Evolutionary conservation across 768 basidiomycete genomes (phyloP), one percentile per base, ranked within the genome.

Genomic region (Suillus alpinus): DNA sequence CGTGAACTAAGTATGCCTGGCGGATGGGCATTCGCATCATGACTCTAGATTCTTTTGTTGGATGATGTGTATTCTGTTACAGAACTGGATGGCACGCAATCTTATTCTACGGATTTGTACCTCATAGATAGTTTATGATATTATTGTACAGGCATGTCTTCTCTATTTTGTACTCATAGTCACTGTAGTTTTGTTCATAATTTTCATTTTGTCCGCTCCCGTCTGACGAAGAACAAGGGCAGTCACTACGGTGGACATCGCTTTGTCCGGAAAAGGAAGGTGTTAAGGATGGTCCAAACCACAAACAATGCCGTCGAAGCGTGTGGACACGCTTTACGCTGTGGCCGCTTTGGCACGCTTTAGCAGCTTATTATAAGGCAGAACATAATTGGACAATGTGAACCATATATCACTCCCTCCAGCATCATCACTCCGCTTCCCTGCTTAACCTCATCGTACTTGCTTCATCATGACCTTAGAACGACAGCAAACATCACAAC

Each of bases 1-100:
- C 62, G 69, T 43, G 76, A 79, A 62, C 63, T 67, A 63, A 73
- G 73, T 50, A 79, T 79, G 78, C 78, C 78, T 37, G 76, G 78
- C 16, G 75, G 74, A 51, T 80, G 79, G 78, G 73, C 66, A 4
- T 73, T 73, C 32, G 37, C 58, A 18, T 56, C 52, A 39, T 58
- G 57, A 58, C 6, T 36, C 10, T 36, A 18, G 8, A 49, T 6
- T 31, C 16, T 13, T 5, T 9, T 49, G 26, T 29, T 40, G 49
- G 26, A 49, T 75, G 59, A 56, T 26, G 26, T 49, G 37, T 57
- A 37, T 58, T 43, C 36, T 34, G 20, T 31, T 3, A 20, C 31
- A 26, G 20, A 41, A 34, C 32, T 26, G 9, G 23, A n/a, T 56
- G 55, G 16, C 13, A 36, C 36, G 6, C 34, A 23, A 16, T 36